Percentiles rank a stretch among this genome's conserved stretches.
Conservation (phyloP, 352 stramenopile species). For the Phytopythium montanum region DNA sequence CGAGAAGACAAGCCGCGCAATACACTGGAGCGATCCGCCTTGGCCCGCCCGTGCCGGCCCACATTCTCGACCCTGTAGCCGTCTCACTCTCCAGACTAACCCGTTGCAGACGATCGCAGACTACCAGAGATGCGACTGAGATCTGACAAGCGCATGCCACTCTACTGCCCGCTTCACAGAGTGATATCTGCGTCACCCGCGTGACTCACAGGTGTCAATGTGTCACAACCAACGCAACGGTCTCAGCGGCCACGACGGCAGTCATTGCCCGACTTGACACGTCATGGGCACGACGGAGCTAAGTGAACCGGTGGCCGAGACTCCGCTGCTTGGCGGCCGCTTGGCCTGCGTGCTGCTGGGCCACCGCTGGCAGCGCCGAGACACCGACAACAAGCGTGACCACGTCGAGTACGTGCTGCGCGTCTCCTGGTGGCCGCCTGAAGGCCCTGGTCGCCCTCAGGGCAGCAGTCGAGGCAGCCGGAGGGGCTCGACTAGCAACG, state of each 20-base stretch:
- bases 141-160: conserved; percentile 1
- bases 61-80: not conserved
- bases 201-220: not conserved
- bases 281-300: not conserved
- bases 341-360: conserved; percentile 5
- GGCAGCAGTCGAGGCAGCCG: not conserved
- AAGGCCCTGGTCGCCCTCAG: not conserved
- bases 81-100: not conserved
- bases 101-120: too few relatives aligned
- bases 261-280: not conserved
- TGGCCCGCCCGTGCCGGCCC: too few relatives aligned
- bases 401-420: conserved; percentile 10
- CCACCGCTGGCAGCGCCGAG: conserved; percentile 8
- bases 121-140: not conserved
- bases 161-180: not conserved
- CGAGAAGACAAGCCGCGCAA: not conserved
- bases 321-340: not conserved
- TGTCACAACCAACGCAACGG: not conserved
- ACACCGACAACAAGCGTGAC: not conserved
- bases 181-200: not conserved
- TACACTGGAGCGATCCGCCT: conserved; percentile 1
- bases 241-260: too few relatives aligned
- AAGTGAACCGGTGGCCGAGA: not conserved
- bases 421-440: not conserved
- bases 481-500: not conserved